Evolutionary conservation across 2,329 filamentous ascomycete species (phyloP), one percentile per base, ranked within the genome.

Genomic region (Ophiostoma tasmaniense): DNA sequence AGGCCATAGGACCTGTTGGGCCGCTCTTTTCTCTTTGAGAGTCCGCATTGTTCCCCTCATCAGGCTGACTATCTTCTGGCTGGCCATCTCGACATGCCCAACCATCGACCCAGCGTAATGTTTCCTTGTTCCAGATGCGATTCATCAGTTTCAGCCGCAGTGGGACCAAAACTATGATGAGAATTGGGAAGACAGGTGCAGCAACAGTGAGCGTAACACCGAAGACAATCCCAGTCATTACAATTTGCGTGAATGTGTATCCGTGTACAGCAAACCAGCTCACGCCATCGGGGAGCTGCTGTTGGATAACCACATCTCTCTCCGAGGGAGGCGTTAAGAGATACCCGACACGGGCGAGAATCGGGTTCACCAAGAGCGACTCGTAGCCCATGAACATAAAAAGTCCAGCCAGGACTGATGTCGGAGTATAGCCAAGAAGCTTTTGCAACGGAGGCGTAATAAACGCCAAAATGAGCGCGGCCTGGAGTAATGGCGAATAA

Each of bases 141-240:
- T 85, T 86, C 85, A 89, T 89, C 14, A 88, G 68, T 20, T 83
- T 78, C 10, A 90, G 75, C 13, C 87, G 79, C n/a, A 87, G 79
- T 0, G 87, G 87, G 1, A 90, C 87, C n/a, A 89, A 76, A 6
- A 83, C 81, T 67, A 89, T 85, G 70, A 90, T 88, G 33, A 89
- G 81, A 8, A 90, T 77, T 0, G 87, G 87, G 72, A 89, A 89
- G 3, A 39, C 65, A 13, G 68, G 68, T 35, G 68, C 68, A 20
- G 68, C 68, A 11, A 69, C 68, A 14, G 68, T 69, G 30, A 69
- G 50, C 22, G 68, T 69, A 45, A 69, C 64, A 14, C 64, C 64
- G 66, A 66, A 66, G 3, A 69, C 52, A 30, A 50, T 50, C 6
- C 37, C 67, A 6, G 62, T 69, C 22, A 66, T 14, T 4, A 33